Evolutionary conservation across 2,329 filamentous ascomycete species (phyloP), one percentile per base, ranked within the genome.

Genomic region (Dactylonectria estremocensis): DNA sequence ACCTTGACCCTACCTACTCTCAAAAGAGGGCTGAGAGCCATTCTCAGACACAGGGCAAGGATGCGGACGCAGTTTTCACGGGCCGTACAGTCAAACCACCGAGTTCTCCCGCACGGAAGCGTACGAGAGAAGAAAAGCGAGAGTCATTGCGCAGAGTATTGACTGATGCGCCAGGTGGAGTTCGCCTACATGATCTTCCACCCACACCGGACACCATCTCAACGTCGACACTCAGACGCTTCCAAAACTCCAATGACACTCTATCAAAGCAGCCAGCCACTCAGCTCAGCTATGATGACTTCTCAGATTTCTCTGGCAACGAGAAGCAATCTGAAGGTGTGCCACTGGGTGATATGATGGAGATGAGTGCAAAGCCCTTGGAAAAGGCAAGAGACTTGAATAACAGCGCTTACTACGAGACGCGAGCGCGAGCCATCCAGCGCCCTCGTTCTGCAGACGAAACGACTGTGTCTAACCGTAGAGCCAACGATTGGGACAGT

Each of bases 121-220:
- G 75, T 6, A 77, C 76, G 1, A 86, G 82, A 55, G 81, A 86
- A 22, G 84, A 86, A 62, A 88, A 87, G 76, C 80, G 84, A 46
- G 83, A 86, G 14, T 80, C 83, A 0, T 70, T 88, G 13, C 82
- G 86, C 10, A 83, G 79, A 48, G 87, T 89, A 7, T 74, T 84
- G 33, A 89, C 87, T 0, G 84, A 87, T 33, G 81, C 81, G 74
- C 80, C 64, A 67, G 81, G 73, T 68, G 80, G 78, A 68, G 83
- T 81, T 45, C 78, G 81, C 72, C 66, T 83, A 2, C 80, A 83
- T 60, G 81, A 84, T 5, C 78, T 90, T 2, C 88, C 88, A 10
- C 88, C 88, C 0, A 90, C 88, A 0, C 88, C 88, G 0, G 88
- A 90, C 70, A 90, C 88, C 0, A 87, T 89, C 20, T 88, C 88